phyloP scores from a whole-genome alignment of 495 filamentous ascomycete species.

The Hypoxylon subgilvum region DNA sequence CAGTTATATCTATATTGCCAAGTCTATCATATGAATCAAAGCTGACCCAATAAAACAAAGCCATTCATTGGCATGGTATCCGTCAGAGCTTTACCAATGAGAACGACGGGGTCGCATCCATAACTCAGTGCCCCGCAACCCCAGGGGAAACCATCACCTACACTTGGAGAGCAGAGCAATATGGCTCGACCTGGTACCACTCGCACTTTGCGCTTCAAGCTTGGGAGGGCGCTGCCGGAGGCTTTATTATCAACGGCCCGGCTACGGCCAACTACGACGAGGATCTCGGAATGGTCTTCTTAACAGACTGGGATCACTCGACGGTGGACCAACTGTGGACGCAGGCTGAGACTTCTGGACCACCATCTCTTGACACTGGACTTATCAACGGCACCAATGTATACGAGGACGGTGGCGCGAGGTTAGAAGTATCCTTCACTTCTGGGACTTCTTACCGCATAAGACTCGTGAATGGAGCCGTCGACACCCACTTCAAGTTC shows the following conservation, averaged over 20 bases:
- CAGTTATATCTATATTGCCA: no score
- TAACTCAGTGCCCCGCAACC: slow-evolving; percentile 57
- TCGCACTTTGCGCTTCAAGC: slow-evolving; percentile 64
- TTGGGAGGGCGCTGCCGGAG: slow-evolving; percentile 56
- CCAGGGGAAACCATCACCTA: slow-evolving; percentile 59
- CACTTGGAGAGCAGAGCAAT: slow-evolving; percentile 57
- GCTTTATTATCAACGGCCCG: slow-evolving; percentile 57
- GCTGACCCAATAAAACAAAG: slow-evolving; percentile 1
- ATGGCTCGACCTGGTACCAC: slow-evolving; percentile 70
- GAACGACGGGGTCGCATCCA: slow-evolving; percentile 52
- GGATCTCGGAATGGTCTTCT: slow-evolving; percentile 55
- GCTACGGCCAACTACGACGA: slow-evolving; percentile 57
- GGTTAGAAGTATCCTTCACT: slow-evolving; percentile 50
- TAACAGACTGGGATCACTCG: slow-evolving; percentile 57
- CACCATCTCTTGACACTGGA: slow-evolving; percentile 51
- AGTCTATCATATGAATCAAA: background rate
- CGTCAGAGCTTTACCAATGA: slow-evolving; percentile 46
- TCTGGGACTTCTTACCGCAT: slow-evolving; percentile 57
- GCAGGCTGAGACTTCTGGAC: slow-evolving; percentile 43
- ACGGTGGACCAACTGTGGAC: slow-evolving; percentile 48
- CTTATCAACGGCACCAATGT: slow-evolving; percentile 61
- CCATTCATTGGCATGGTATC: slow-evolving; percentile 63
- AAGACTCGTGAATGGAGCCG: slow-evolving; percentile 61
- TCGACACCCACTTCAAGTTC: slow-evolving; percentile 57
- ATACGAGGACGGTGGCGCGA: slow-evolving; percentile 44